A percentile compares a stretch with the other conserved stretches of the same genome.
phyloP scores from a whole-genome alignment of 768 basidiomycete species.

The Psilocybe cyanescens region DNA sequence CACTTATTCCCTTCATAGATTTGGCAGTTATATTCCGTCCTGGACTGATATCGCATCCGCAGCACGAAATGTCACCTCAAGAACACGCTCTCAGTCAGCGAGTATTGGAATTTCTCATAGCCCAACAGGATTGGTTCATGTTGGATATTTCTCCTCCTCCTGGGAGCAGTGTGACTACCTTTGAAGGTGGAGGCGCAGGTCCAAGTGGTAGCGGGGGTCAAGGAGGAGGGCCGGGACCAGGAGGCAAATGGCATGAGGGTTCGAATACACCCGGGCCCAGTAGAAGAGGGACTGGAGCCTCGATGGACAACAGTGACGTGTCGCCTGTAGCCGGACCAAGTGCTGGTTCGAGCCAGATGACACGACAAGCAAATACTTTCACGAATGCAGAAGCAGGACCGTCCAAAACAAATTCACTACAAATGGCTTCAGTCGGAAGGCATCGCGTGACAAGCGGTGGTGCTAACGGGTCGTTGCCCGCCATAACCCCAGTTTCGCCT shows the following conservation, averaged over 20 bases:
- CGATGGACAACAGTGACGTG: not conserved
- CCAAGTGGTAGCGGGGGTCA: slow-evolving; percentile 14
- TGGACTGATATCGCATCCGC: slow-evolving; percentile 87
- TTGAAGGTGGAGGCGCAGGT: slow-evolving; percentile 14
- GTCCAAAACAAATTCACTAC: slow-evolving; percentile 1
- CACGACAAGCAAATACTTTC: slow-evolving; percentile 7
- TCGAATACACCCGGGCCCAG: slow-evolving; percentile 16
- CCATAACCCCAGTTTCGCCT: not conserved
- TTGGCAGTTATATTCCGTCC: slow-evolving; percentile 98
- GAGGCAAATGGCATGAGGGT: slow-evolving; percentile 23
- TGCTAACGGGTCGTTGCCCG: not conserved
- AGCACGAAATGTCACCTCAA: slow-evolving; percentile 82
- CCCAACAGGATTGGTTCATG: slow-evolving; percentile 96
- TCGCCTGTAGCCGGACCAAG: not conserved
- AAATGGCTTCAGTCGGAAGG: not conserved
- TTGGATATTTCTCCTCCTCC: slow-evolving; percentile 78
- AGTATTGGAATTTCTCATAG: slow-evolving; percentile 94
- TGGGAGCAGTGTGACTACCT: slow-evolving; percentile 12
- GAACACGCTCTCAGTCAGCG: slow-evolving; percentile 89
- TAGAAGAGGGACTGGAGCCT: slow-evolving; percentile 18
- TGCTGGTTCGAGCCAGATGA: not conserved
- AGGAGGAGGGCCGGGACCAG: slow-evolving; percentile 10
- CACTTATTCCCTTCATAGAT: slow-evolving; percentile 49
- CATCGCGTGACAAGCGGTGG: slow-evolving; percentile 1
- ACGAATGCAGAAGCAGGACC: slow-evolving; percentile 16